Evolutionary conservation across 768 basidiomycete genomes (phyloP).

Genomic region (Suillus paluster): DNA sequence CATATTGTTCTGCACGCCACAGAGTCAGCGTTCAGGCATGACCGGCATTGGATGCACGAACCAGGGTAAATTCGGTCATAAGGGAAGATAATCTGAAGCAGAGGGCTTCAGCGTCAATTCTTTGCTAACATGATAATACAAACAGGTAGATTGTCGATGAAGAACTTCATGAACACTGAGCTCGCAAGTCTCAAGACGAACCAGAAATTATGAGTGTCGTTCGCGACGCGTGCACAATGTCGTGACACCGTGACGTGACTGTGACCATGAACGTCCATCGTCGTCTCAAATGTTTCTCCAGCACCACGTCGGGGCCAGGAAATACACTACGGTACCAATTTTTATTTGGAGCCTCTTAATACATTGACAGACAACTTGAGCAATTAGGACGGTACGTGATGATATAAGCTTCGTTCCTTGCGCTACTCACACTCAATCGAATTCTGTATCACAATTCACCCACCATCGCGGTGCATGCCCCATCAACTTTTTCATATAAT

Average conservation of each 20-base stretch:
- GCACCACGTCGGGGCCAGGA: no score
- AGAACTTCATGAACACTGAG: constrained; percentile 68
- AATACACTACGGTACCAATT: no score
- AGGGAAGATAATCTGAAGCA: constrained; percentile 79
- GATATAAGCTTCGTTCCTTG: no score
- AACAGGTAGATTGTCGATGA: constrained; percentile 81
- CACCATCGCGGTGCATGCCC: background rate
- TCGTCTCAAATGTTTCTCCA: no score
- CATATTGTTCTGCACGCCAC: constrained; percentile 82
- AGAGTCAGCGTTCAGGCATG: constrained; percentile 13
- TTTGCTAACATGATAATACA: constrained; percentile 25
- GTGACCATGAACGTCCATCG: background rate
- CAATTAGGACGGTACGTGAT: no score
- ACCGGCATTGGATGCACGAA: constrained; percentile 29
- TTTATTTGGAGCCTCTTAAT: background rate
- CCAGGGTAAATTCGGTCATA: constrained; percentile 97
- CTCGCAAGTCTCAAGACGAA: background rate
- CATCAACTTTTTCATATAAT: background rate
- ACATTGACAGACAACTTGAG: background rate
- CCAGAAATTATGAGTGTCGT: background rate
- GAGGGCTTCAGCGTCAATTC: constrained; percentile 1
- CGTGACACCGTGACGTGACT: background rate
- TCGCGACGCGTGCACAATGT: background rate
- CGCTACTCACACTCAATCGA: no score
- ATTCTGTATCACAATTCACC: background rate